Conservation (phyloP, 2,329 filamentous ascomycete species). For the Claviceps sp. region DNA sequence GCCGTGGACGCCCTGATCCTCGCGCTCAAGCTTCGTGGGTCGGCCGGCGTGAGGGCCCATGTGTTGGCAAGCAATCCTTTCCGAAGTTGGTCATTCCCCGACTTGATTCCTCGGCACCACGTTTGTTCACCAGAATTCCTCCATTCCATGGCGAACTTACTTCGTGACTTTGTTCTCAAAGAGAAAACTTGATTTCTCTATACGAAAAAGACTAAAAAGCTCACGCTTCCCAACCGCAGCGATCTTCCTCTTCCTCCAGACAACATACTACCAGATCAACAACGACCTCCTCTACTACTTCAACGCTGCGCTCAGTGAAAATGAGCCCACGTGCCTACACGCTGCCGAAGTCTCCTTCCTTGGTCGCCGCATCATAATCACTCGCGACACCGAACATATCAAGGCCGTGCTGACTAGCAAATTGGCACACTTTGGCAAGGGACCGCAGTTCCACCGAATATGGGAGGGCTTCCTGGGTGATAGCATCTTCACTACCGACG, state of each 20-base stretch:
- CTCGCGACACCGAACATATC: constrained; percentile 75
- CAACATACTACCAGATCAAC: constrained; percentile 4
- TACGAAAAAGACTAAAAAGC: neutral
- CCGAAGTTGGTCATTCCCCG: neutral
- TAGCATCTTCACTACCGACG: constrained; percentile 68
- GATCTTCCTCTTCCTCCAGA: constrained; percentile 4
- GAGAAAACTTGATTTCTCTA: neutral
- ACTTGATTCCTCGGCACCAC: too few species aligned
- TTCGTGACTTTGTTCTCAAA: neutral
- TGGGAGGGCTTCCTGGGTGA: constrained; percentile 66
- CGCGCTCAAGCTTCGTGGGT: constrained; percentile 1
- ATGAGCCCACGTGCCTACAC: constrained; percentile 1
- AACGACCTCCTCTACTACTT: constrained; percentile 2
- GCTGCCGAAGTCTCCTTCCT: constrained; percentile 39
- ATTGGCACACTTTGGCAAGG: constrained; percentile 74
- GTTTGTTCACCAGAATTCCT: neutral
- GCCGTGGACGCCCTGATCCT: neutral
- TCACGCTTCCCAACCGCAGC: neutral
- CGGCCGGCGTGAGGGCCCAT: constrained; percentile 2
- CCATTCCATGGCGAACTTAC: too few species aligned
- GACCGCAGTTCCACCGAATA: constrained; percentile 56
- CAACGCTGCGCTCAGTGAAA: neutral
- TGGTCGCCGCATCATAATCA: constrained; percentile 52
- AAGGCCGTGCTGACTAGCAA: constrained; percentile 78
- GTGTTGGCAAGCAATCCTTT: constrained; percentile 2